These are phyloP conservation scores for Thamnidium elegans DNA, from an alignment of 192 early-diverging fungal genomes.

Conservation along the genomic window DNA sequence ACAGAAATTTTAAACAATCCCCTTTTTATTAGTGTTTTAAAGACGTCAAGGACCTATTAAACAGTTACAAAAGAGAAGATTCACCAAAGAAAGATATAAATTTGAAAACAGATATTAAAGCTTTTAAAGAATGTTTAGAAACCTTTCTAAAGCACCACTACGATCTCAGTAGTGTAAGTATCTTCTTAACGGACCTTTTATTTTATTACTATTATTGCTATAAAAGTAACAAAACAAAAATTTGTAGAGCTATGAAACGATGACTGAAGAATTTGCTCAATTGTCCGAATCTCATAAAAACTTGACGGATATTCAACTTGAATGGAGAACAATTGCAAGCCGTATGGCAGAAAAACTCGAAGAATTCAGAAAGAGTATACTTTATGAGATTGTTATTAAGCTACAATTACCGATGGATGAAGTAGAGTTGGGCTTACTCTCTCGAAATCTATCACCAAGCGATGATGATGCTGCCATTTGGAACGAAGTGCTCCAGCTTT, in stretches of 20 bases:
- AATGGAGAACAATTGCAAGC: slow-evolving; percentile 11
- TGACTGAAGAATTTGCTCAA: slow-evolving; percentile 7
- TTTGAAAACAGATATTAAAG: too few relatives aligned
- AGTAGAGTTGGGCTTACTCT: slow-evolving; percentile 16
- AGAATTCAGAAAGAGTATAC: slow-evolving; percentile 20
- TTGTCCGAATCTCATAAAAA: slow-evolving; percentile 9
- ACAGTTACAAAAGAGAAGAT: too few relatives aligned
- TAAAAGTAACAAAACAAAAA: too few relatives aligned
- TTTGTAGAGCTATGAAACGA: background rate
- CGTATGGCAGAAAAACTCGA: slow-evolving; percentile 29
- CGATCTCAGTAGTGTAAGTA: background rate
- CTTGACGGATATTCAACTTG: slow-evolving; percentile 14
- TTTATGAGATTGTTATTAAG: slow-evolving; percentile 27
- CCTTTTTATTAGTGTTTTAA: background rate
- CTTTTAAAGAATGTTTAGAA: too few relatives aligned
- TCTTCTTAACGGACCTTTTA: background rate
- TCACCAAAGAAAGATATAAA: too few relatives aligned
- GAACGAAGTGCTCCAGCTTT: slow-evolving; percentile 19
- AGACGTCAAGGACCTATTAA: too few relatives aligned
- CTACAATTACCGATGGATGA: slow-evolving; percentile 31
- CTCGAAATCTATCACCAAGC: slow-evolving; percentile 5
- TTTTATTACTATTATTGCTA: background rate
- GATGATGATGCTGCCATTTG: slow-evolving; percentile 25
- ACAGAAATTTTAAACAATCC: too few relatives aligned
- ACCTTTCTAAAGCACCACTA: too few relatives aligned